Base-by-base conservation (phyloP, 2,329 filamentous ascomycete genomes). In the Metarhizium robertsii region DNA sequence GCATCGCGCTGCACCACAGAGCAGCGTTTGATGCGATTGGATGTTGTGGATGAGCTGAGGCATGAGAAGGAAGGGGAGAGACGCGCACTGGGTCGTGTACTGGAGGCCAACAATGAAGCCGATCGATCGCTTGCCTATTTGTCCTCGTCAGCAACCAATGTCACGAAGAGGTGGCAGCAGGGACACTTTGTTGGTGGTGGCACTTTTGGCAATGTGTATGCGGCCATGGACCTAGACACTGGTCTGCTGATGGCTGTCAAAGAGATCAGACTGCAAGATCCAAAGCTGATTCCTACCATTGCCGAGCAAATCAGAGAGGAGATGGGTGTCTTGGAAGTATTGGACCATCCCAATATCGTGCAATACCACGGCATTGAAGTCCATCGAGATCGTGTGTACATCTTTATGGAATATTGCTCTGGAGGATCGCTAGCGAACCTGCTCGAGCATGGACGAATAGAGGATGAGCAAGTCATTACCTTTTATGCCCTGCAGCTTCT, bases 331-430 rank as follows among this genome's bases (percentile, higher is more conserved):
- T 76, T 99, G 51, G 92, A 97, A 71, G 88, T 96, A 1, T 80
- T 99, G 49, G 92, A 99, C 66, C 94, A 99, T 67, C 94, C 94
- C 25, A 99, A 99, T 67, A 90, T 99, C 58, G 95, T 99, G 25
- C 92, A 91, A 10, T 99, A 99, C 72, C 94, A 94, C 67, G 94
- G 94, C 57, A 97, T 99, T 65, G 94, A 99, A 71, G 94, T 96
- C 2, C 94, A 99, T 72, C 84, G 94, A 60, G 94, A 99, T 77
- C 94, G 96, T 67, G 94, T 99, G n/a, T 99, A 97, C 72, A 96
- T 99, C 62, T 99, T 99, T 69, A 99, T 99, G 94, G 94, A 99
- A 71, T 97, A 95, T 72, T 99, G 94, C 71, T 95, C 91, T 4
- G 92, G 94, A 53, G 94, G 94, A 20, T 97, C 92, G 16, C 78